Conservation (phyloP, 257 asterid genomes). For the Nicotiana tomentosiformis region DNA sequence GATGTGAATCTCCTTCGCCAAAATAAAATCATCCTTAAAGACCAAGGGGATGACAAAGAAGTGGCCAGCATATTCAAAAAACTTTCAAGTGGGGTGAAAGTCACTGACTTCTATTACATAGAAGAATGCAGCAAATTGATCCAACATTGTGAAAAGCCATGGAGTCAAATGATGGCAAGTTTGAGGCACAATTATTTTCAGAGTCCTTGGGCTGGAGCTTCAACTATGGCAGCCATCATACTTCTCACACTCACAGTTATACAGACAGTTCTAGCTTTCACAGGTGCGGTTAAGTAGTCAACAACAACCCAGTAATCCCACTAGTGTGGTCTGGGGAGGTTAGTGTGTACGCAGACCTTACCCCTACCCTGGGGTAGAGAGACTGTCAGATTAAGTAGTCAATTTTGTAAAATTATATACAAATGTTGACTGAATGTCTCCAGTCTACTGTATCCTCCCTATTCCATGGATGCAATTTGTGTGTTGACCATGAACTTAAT, state of each 20-base stretch:
- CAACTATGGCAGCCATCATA: not conserved
- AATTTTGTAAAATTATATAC: not conserved
- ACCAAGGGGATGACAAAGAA: not conserved
- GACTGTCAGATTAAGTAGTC: too few species aligned
- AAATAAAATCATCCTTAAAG: constrained; percentile 5
- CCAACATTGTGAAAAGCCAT: not conserved
- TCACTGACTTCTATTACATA: not conserved
- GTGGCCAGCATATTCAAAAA: constrained; percentile 6
- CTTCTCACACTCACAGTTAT: not conserved
- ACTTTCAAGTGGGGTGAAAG: not conserved
- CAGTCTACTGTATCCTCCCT: not conserved
- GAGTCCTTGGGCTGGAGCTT: constrained; percentile 34
- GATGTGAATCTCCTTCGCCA: constrained; percentile 13
- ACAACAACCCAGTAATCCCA: too few species aligned
- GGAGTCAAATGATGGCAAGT: not conserved
- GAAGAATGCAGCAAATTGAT: not conserved
- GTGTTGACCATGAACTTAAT: not conserved
- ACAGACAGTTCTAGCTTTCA: not conserved
- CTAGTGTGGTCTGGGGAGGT: too few species aligned
- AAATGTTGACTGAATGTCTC: not conserved
- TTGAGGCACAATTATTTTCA: constrained; percentile 12
- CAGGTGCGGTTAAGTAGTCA: not conserved
- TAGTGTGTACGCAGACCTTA: too few species aligned
- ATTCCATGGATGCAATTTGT: not conserved
- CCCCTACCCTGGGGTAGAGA: too few species aligned